Percentiles rank a stretch among this genome's conserved stretches.
Evolutionary conservation across 2,329 filamentous ascomycete species (phyloP).

Genomic region (Coniosporium uncinatum): DNA sequence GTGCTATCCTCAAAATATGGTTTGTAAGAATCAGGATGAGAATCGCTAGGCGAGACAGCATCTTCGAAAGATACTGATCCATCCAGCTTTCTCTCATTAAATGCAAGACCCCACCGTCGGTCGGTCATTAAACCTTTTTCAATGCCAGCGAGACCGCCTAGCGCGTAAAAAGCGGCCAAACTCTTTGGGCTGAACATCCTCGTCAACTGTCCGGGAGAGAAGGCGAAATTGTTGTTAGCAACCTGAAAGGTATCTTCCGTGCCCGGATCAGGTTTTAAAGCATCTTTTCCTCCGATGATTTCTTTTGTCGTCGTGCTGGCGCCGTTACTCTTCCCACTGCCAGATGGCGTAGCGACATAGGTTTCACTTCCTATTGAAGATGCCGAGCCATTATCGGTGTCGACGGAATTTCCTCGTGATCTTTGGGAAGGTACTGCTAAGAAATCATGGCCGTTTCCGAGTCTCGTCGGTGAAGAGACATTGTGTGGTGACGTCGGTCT

Average conservation of each 20-base stretch:
- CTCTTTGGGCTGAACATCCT: constrained; percentile 81
- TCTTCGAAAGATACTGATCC: constrained; percentile 66
- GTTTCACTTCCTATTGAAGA: constrained; percentile 3
- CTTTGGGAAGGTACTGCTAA: constrained; percentile 58
- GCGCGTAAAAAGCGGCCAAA: constrained; percentile 65
- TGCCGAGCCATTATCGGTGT: constrained; percentile 22
- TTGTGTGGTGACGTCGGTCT: constrained; percentile 64
- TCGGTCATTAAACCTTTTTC: constrained; percentile 70
- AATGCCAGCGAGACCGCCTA: constrained; percentile 67
- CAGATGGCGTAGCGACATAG: constrained; percentile 22
- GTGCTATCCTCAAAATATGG: no score
- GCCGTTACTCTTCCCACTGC: constrained; percentile 27
- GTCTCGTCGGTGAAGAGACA: constrained; percentile 55
- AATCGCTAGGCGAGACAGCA: constrained; percentile 25
- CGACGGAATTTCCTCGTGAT: constrained; percentile 60
- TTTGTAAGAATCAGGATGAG: background rate
- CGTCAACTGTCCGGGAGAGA: constrained; percentile 73
- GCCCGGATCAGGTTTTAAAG: constrained; percentile 69
- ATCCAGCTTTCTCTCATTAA: constrained; percentile 63
- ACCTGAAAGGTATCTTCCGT: constrained; percentile 72
- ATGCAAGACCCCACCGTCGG: constrained; percentile 57
- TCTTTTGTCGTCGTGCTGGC: constrained; percentile 18
- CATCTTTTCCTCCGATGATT: constrained; percentile 60
- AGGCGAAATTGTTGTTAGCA: constrained; percentile 79
- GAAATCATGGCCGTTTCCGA: constrained; percentile 49